phyloP scores from a whole-genome alignment of 2,329 filamentous ascomycete genomes.

The Fusarium neocosmosporiellum region DNA sequence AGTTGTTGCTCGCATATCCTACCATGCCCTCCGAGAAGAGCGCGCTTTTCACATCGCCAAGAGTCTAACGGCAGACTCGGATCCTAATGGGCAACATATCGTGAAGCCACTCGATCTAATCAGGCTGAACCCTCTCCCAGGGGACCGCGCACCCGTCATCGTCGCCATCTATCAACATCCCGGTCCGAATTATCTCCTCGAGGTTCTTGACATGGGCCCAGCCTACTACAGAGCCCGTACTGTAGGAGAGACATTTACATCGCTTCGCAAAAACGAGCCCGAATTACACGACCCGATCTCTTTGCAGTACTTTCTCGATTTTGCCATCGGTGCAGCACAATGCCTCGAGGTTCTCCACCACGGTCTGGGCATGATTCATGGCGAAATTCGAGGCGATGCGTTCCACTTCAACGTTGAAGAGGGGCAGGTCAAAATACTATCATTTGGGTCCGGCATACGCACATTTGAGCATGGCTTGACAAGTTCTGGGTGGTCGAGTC shows the following conservation, averaged over 20 bases:
- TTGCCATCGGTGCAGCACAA: conserved; percentile 88
- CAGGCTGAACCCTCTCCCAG: conserved; percentile 73
- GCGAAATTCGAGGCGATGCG: conserved; percentile 89
- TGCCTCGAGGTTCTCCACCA: conserved; percentile 94
- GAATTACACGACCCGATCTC: conserved; percentile 70
- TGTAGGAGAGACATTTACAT: conserved; percentile 62
- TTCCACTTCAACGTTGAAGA: conserved; percentile 85
- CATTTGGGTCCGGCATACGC: conserved; percentile 86
- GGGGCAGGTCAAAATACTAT: conserved; percentile 80
- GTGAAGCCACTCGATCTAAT: conserved; percentile 84
- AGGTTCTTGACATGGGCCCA: conserved; percentile 81
- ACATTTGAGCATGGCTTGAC: conserved; percentile 91
- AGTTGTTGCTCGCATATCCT: conserved; percentile 85
- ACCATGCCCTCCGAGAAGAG: conserved; percentile 85
- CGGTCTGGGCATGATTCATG: conserved; percentile 85
- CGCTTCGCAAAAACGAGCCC: conserved; percentile 57
- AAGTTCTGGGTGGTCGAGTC: conserved; percentile 85
- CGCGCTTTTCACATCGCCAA: conserved; percentile 87
- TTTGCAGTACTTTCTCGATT: conserved; percentile 84
- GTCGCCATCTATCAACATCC: conserved; percentile 85
- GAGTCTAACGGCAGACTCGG: conserved; percentile 75
- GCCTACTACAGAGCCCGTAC: conserved; percentile 72
- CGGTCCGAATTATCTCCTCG: conserved; percentile 77
- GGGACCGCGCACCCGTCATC: conserved; percentile 77
- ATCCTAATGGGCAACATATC: conserved; percentile 80